A percentile compares a stretch with the other conserved stretches of the same genome.
These are phyloP conservation scores for Rhodomyrtus tomentosa DNA, from an alignment of 345 rosid species.

Conservation along the genomic window DNA sequence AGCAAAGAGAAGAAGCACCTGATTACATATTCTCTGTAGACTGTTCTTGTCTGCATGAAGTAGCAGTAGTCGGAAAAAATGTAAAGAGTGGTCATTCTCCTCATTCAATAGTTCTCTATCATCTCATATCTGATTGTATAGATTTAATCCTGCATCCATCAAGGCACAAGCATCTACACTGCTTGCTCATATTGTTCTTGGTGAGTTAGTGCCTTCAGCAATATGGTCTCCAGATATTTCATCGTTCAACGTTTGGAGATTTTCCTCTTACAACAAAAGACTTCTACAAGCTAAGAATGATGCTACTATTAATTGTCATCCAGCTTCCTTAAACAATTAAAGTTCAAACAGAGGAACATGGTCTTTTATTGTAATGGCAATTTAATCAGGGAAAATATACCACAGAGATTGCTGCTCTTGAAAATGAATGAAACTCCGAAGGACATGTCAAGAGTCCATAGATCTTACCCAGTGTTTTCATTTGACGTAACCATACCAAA, in stretches of 20 bases:
- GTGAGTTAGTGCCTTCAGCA: neutral
- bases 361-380: neutral
- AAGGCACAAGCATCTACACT: neutral
- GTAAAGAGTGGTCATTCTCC: neutral
- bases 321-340: neutral
- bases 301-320: neutral
- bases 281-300: neutral
- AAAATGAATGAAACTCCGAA: neutral
- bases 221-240: neutral
- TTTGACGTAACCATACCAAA: neutral
- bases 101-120: neutral
- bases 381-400: neutral
- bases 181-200: neutral
- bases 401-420: neutral
- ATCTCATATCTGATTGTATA: neutral
- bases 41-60: neutral
- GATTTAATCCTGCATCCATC: neutral
- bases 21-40: neutral
- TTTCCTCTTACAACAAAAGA: neutral
- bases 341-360: neutral
- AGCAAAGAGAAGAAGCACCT: neutral
- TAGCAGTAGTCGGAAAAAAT: neutral
- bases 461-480: constrained; percentile 28
- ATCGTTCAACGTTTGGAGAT: neutral
- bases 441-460: neutral